Base-by-base conservation (phyloP, 371 early-diverging fungal genomes). In the Mucor piriformis region DNA sequence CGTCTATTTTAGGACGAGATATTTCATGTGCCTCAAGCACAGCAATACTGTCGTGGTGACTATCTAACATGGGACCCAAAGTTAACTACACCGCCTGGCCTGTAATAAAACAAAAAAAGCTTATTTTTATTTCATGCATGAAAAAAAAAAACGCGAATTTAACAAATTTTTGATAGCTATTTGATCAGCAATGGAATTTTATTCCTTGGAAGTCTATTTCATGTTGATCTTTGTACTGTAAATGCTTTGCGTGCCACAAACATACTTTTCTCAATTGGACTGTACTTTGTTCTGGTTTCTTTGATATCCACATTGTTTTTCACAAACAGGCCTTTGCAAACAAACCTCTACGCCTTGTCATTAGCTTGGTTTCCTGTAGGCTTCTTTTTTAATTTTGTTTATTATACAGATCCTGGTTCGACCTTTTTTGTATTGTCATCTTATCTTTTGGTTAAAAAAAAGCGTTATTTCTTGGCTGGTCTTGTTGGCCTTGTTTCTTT, bases 1-100 rank as follows among this genome's bases (percentile, higher is more conserved):
- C 33, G 23, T 13, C 35, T 57, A 44, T 50, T 18, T 44, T 63
- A 89, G 97, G 97, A 96, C 74, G 98, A 98, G 77, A 81, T 90
- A 29, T 98, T 97, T 79, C 98, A 98, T 69, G 71, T 95, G 24
- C 90, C 90, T 18, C 96, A 97, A 71, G 94, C 95, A 11, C 92
- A 92, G 64, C 79, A 70, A 6, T 98, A 95, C 73, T 95, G 95
- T 62, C 49, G 59, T 2, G 90, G 89, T 13, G 70, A 84, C 52
- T 97, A 81, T 61, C 56, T 50, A 46, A 66, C 65, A 8, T 96
- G 95, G 91, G 93, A 98, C 69, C 89, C 90, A 24, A 98, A 95
- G 72, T 69, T 98, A 29, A 98, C 98, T 5, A 98, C 98, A 21
- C 98, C 97, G 32, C 97, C 98, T 18, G 97, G 97, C 13, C 82